Conservation (phyloP, 2,329 filamentous ascomycete genomes). For the Alternaria gaisen region DNA sequence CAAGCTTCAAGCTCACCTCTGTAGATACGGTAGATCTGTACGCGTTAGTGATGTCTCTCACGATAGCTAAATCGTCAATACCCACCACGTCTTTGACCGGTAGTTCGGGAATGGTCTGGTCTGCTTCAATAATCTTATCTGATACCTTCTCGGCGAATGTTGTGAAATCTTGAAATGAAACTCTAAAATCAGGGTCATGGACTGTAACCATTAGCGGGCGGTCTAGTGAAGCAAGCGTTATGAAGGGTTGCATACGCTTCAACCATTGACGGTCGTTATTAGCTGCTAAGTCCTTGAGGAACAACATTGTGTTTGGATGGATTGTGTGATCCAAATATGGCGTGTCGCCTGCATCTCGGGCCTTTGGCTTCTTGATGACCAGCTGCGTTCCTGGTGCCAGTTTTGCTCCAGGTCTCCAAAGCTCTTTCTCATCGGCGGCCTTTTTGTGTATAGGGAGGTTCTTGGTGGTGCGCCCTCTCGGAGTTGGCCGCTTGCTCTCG, state of each 20-base stretch:
- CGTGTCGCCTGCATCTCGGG: slow-evolving; percentile 66
- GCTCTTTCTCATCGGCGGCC: slow-evolving; percentile 55
- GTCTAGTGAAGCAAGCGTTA: background rate
- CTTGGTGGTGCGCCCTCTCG: slow-evolving; percentile 29
- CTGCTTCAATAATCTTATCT: slow-evolving; percentile 72
- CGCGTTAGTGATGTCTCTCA: slow-evolving; percentile 17
- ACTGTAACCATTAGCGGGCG: slow-evolving; percentile 59
- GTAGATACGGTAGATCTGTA: slow-evolving; percentile 81
- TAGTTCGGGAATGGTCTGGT: slow-evolving; percentile 85
- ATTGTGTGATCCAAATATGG: slow-evolving; percentile 66
- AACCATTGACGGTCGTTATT: slow-evolving; percentile 72
- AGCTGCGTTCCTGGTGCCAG: slow-evolving; percentile 68
- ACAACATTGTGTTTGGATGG: slow-evolving; percentile 71
- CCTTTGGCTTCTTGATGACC: slow-evolving; percentile 70
- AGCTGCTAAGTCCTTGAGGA: slow-evolving; percentile 65
- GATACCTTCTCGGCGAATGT: slow-evolving; percentile 78
- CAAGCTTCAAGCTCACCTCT: slow-evolving; percentile 54
- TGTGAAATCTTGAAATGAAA: slow-evolving; percentile 81
- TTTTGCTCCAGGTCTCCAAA: slow-evolving; percentile 66
- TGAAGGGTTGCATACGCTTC: slow-evolving; percentile 60
- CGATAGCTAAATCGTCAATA: slow-evolving; percentile 1
- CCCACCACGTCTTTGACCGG: slow-evolving; percentile 81
- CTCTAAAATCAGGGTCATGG: slow-evolving; percentile 80
- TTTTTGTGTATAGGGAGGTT: slow-evolving; percentile 35
- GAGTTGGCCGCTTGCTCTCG: slow-evolving; percentile 37